phyloP scores from a whole-genome alignment of 2,329 filamentous ascomycete genomes.

The Fusarium nematophilum region DNA sequence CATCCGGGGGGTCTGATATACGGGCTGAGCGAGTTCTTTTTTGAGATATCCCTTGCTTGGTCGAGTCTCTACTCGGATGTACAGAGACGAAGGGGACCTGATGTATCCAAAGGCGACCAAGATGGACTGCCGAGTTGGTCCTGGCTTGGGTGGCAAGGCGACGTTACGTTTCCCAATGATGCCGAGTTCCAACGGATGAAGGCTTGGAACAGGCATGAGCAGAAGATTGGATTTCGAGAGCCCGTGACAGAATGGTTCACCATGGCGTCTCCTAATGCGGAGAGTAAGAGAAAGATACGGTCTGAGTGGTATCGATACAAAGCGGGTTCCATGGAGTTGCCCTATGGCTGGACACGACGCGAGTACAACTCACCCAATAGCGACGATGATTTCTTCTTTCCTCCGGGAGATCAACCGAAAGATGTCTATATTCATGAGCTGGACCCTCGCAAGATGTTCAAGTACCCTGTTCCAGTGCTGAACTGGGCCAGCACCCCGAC shows the following conservation, averaged over 20 bases:
- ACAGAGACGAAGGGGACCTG: not conserved
- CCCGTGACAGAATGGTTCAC: constrained; percentile 17
- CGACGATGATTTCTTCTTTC: constrained; percentile 1
- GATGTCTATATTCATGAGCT: not conserved
- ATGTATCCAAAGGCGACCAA: not conserved
- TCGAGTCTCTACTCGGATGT: constrained; percentile 19
- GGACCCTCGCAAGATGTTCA: not conserved
- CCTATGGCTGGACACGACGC: not conserved
- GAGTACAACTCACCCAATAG: not conserved
- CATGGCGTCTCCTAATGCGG: not conserved
- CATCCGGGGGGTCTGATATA: constrained; percentile 20
- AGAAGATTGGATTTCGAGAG: constrained; percentile 17
- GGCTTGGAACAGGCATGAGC: constrained; percentile 20
- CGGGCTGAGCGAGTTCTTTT: constrained; percentile 20
- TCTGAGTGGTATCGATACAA: constrained; percentile 19
- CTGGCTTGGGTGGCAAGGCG: constrained; percentile 24
- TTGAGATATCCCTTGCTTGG: constrained; percentile 13
- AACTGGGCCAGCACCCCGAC: constrained; percentile 6
- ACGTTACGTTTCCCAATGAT: constrained; percentile 18
- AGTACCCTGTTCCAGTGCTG: constrained; percentile 7
- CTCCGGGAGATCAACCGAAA: not conserved
- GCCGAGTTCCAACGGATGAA: constrained; percentile 11
- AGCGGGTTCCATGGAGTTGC: not conserved
- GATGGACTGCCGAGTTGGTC: constrained; percentile 26
- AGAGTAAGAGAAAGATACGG: not conserved